Evolutionary conservation across 164 flowering plant species (phyloP).

Genomic region (Kingdonia uniflora): DNA sequence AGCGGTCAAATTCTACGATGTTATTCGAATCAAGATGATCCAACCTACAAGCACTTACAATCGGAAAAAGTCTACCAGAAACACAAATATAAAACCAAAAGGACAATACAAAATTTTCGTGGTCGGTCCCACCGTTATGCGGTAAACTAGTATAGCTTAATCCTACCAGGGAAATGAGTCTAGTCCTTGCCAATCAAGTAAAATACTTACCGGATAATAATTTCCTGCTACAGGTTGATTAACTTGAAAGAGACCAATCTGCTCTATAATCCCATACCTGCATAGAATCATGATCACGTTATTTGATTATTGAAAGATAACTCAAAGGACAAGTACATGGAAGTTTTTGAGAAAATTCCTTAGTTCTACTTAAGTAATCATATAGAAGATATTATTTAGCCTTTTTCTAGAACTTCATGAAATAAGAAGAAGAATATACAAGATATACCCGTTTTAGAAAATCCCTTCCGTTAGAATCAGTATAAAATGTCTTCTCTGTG

Average conservation of each 20-base stretch:
- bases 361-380: no score
- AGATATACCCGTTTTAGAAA: slow-evolving; percentile 62
- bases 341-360: not conserved
- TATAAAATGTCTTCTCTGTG: slow-evolving; percentile 62
- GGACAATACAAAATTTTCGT: no score
- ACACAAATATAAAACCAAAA: no score
- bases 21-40: no score
- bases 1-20: no score
- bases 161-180: not conserved
- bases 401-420: not conserved
- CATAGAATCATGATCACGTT: slow-evolving; percentile 6
- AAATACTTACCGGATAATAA: slow-evolving; percentile 71
- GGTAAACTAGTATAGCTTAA: no score
- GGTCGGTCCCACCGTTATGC: not conserved
- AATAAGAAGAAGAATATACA: not conserved
- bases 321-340: not conserved
- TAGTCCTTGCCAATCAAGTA: not conserved
- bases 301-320: not conserved
- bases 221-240: slow-evolving; percentile 85
- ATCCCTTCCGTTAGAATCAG: slow-evolving; percentile 91
- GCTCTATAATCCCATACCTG: slow-evolving; percentile 73
- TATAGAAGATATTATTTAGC: no score
- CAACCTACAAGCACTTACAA: no score
- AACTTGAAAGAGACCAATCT: slow-evolving; percentile 68
- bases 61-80: no score